Base-by-base conservation (phyloP, 1,284 basidiomycete species). In the Trichosporon inkin region DNA sequence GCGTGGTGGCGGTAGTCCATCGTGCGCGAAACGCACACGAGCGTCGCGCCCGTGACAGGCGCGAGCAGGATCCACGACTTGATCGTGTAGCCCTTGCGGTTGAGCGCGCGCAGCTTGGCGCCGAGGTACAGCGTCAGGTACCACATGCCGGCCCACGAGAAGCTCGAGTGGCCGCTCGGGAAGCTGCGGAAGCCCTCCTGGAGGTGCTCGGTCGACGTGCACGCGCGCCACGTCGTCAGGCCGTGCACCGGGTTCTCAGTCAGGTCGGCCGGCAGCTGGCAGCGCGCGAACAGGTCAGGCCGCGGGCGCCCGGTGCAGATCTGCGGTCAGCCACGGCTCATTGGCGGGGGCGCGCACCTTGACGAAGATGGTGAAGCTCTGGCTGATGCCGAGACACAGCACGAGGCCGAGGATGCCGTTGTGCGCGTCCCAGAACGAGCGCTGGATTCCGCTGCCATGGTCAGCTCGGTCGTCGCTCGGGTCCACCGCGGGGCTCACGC, bases 171-270 rank as follows among this genome's bases (percentile, higher is more conserved):
- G 1, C 95, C 95, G 40, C 88, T 90, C 1, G 90, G 91, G 78
- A 99, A 97, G 69, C 88, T 90, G 64, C 90, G 83, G 81, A 92
- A 98, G 0, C 95, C 94, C 72, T 96, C 92, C 19, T 82, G 79
- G 62, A 95, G 77, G 13, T 86, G 82, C 67, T 90, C 81, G 0
- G 82, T 82, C 64, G 87, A 84, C 0, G 89, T 90, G 77, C 96
- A 99, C 44, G 92, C 86, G 0, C 82, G 81, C 68, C 84, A 87
- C 3, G 82, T 86, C 0, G 87, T 87, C 10, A 98, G 81, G 0
- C 89, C 88, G 66, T 85, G 92, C 1, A 80, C 68, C 0, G 89
- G 87, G 38, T 79, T 78, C 66, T 92, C 85, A 0, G 76, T 78
- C 1, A 86, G 81, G 2, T 84, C 86, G 0, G 80, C 55, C n/a